phyloP scores from a whole-genome alignment of 805 yeast species.

The Monosporozyma servazzii region DNA sequence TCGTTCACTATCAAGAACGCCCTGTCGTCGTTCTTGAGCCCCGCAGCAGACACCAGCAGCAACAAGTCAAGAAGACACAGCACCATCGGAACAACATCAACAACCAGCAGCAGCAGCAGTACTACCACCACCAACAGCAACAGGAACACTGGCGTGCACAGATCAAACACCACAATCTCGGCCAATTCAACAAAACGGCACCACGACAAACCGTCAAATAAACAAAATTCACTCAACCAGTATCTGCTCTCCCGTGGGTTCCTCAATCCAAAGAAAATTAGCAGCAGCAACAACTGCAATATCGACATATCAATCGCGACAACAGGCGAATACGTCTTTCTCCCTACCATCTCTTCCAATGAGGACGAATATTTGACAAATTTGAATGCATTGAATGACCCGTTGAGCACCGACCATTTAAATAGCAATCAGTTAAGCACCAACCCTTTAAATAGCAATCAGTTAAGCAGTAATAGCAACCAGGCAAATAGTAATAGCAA shows the following conservation, averaged over 20 bases:
- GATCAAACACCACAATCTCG: too few relatives aligned
- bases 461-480: too few relatives aligned
- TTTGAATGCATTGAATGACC: conserved; percentile 17
- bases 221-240: conserved; percentile 5
- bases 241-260: conserved; percentile 22
- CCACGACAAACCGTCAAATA: not conserved
- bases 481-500: too few relatives aligned
- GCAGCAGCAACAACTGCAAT: conserved; percentile 7
- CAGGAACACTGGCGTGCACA: too few relatives aligned
- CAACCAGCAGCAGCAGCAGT: not conserved
- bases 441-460: too few relatives aligned
- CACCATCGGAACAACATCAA: not conserved
- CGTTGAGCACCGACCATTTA: too few relatives aligned
- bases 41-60: not conserved
- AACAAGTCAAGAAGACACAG: conserved; percentile 2
- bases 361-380: conserved; percentile 29
- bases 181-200: too few relatives aligned
- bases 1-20: too few relatives aligned
- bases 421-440: too few relatives aligned
- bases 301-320: conserved; percentile 26
- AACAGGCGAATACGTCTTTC: conserved; percentile 30
- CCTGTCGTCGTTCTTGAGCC: too few relatives aligned
- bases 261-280: conserved; percentile 13
- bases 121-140: not conserved
- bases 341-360: conserved; percentile 28